Evolutionary conservation across 73 alveolate genomes (phyloP).

Genomic region (Paramecium primaurelia): DNA sequence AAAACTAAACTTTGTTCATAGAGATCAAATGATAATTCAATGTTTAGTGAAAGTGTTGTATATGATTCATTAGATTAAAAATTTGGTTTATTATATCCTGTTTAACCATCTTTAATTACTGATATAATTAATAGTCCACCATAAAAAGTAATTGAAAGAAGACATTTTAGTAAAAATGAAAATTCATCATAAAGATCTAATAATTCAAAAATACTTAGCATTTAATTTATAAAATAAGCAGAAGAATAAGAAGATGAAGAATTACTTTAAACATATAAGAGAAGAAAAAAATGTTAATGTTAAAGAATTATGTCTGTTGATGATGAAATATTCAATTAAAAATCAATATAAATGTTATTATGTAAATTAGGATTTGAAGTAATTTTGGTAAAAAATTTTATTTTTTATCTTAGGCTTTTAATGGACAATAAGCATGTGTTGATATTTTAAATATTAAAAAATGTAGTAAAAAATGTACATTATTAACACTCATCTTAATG

Average conservation of each 20-base stretch:
- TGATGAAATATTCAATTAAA: slow-evolving; percentile 52
- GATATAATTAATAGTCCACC: neutral
- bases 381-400: neutral
- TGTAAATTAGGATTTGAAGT: slow-evolving; percentile 29
- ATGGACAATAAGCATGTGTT: neutral
- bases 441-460: neutral
- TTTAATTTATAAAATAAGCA: neutral
- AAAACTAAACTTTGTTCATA: neutral
- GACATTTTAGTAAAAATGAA: neutral
- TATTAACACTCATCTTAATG: neutral
- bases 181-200: neutral
- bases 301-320: slow-evolving; percentile 50
- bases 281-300: slow-evolving; percentile 22
- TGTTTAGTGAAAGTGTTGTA: neutral
- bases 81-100: neutral
- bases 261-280: neutral
- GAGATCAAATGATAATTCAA: neutral
- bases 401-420: neutral
- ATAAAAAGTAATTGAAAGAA: neutral
- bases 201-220: neutral
- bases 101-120: neutral
- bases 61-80: neutral
- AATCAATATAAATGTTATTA: neutral
- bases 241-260: neutral
- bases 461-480: neutral